Conservation (phyloP, 2,329 filamentous ascomycete genomes). For the Didymella pinodella region DNA sequence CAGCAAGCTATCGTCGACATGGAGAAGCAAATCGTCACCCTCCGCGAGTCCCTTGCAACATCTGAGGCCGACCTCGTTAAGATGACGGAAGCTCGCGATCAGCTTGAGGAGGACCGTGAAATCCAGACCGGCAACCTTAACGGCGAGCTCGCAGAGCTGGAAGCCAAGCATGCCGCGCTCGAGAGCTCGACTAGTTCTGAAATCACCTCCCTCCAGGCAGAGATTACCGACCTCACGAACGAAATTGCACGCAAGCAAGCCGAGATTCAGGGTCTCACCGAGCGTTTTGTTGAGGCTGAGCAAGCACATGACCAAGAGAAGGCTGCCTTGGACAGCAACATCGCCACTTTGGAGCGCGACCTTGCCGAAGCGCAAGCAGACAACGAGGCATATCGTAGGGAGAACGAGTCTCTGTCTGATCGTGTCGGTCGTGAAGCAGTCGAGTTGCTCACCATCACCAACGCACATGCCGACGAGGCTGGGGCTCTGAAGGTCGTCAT, state of each 20-base stretch:
- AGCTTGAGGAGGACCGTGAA: conserved; percentile 43
- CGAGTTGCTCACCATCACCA: conserved; percentile 43
- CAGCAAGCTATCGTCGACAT: conserved; percentile 49
- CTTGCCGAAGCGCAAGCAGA: conserved; percentile 32
- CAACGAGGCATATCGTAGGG: conserved; percentile 36
- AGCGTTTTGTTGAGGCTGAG: conserved; percentile 38
- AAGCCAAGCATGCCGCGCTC: conserved; percentile 42
- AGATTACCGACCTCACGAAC: conserved; percentile 54
- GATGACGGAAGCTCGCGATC: conserved; percentile 43
- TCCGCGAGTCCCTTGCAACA: conserved; percentile 45
- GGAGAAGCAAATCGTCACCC: conserved; percentile 44
- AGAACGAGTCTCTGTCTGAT: conserved; percentile 40
- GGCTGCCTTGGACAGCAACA: conserved; percentile 34
- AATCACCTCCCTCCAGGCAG: conserved; percentile 44
- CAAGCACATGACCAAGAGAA: conserved; percentile 39
- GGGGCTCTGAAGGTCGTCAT: conserved; percentile 50
- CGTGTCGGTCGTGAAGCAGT: conserved; percentile 41
- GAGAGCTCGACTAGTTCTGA: conserved; percentile 43
- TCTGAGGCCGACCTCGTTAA: conserved; percentile 32
- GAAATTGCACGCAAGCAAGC: conserved; percentile 49
- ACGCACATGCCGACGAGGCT: conserved; percentile 40
- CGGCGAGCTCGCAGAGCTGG: conserved; percentile 44
- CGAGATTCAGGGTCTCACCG: conserved; percentile 49
- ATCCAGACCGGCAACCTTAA: conserved; percentile 47
- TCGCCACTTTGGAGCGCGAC: conserved; percentile 33